Evolutionary conservation across 2,329 filamentous ascomycete genomes (phyloP), one percentile per base, ranked within the genome.

Genomic region (Botrytis fabae): DNA sequence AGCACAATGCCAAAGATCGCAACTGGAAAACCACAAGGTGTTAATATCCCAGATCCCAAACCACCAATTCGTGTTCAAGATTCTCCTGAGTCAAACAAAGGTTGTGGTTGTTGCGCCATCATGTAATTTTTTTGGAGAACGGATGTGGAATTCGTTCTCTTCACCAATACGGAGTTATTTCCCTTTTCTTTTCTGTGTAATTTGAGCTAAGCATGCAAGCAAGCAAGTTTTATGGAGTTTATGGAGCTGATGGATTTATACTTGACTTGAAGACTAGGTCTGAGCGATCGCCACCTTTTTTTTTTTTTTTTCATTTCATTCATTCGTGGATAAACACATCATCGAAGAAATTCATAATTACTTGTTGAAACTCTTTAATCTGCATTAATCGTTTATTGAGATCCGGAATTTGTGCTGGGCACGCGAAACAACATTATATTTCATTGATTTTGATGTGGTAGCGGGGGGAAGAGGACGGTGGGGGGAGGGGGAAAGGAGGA

Each of bases 31-130:
- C 83, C 84, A 4, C 77, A 78, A 74, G 77, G 76, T 32, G 75
- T 77, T 5, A 76, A 75, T 40, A 60, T 77, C 16, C 75, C 74
- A 61, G 78, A 75, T 72, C 78, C 79, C 0, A 78, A 84, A 5
- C 82, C 84, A 16, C 83, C 86, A 8, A 84, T 87, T 62, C 84
- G 85, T 75, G 80, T 89, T 38, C 87, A 87, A 62, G 85, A 90
- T 66, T 84, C 86, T 7, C 84, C 84, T 18, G 86, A 89, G 66
- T 84, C 84, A 78, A 84, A 83, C 76, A 84, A 80, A 7, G 76
- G 78, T 14, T 86, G 85, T 76, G 85, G 84, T 64, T 87, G 86
- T 81, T 87, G 86, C 76, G 80, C 85, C 68, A 81, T 87, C 75
- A 87, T 87, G 86, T 87, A 73, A 59, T 16, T 25, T 48, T 60